These are phyloP conservation scores for Viridothelium virens DNA, from an alignment of 495 filamentous ascomycete species.

Conservation along the genomic window DNA sequence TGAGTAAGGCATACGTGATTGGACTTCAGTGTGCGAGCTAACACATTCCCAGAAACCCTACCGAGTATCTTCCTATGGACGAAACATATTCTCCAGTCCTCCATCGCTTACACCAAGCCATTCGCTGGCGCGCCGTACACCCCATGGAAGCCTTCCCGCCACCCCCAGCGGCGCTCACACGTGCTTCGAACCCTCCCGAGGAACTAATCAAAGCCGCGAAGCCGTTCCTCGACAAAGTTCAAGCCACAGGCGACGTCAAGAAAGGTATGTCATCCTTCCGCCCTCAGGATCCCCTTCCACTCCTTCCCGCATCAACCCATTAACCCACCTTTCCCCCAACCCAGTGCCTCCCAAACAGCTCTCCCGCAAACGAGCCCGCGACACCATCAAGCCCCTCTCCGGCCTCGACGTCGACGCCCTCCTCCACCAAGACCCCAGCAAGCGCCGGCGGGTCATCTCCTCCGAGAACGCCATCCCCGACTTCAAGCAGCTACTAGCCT, in stretches of 20 bases:
- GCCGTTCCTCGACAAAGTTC: slow-evolving; percentile 52
- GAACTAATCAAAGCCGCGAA: slow-evolving; percentile 52
- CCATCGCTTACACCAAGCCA: slow-evolving; percentile 78
- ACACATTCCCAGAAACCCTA: slow-evolving; percentile 46
- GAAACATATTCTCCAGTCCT: slow-evolving; percentile 87
- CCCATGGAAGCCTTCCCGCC: slow-evolving; percentile 60
- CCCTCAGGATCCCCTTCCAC: not conserved
- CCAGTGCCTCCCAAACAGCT: slow-evolving; percentile 81
- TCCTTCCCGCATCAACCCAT: slow-evolving; percentile 9
- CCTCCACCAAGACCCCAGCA: slow-evolving; percentile 45
- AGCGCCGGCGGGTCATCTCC: slow-evolving; percentile 58
- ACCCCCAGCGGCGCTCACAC: slow-evolving; percentile 57
- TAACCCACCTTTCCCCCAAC: slow-evolving; percentile 22
- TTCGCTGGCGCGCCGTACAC: slow-evolving; percentile 72
- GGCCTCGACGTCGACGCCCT: slow-evolving; percentile 80
- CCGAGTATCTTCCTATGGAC: slow-evolving; percentile 70
- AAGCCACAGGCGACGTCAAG: slow-evolving; percentile 71
- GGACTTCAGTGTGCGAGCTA: slow-evolving; percentile 22
- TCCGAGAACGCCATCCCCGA: slow-evolving; percentile 78
- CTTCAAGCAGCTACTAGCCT: slow-evolving; percentile 73
- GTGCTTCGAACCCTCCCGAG: slow-evolving; percentile 66
- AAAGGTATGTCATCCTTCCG: slow-evolving; percentile 50
- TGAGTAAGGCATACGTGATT: slow-evolving; percentile 31
- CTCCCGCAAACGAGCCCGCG: slow-evolving; percentile 58
- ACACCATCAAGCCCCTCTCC: slow-evolving; percentile 75